Evolutionary conservation across 371 early-diverging fungal species (phyloP), one percentile per base, ranked within the genome.

Genomic region (Actinomucor elegans): DNA sequence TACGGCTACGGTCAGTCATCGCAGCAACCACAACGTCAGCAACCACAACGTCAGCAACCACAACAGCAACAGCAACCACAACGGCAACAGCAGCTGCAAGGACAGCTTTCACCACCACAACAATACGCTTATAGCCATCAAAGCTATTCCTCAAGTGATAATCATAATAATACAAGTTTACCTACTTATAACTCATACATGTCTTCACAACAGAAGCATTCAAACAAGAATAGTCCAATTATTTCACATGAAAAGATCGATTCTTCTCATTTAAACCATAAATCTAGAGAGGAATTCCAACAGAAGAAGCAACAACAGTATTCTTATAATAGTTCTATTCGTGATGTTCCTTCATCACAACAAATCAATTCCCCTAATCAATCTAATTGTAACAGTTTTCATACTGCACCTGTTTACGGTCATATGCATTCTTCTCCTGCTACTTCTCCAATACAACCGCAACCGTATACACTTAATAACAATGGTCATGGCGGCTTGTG

Each of bases 1-100:
- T 63, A 63, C 53, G 54, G 54, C 41, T 61, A 55, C 35, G 55
- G 56, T 23, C 56, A 35, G 17, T 11, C 45, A 17, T 8, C 32
- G 27, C 34, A 36, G 2, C 48, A 42, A n/a, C 57, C 40, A 28
- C 47, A 28, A 36, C 45, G 29, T 9, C 58, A 58, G 5, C 55
- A 48, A 17, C 57, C 38, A 17, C 47, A 36, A 21, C 44, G 33
- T 12, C 49, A 59, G 31, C 37, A 32, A 21, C 48, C 36, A 28
- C 48, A 59, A 17, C 41, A 35, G 14, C 43, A 40, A 12, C 34
- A 47, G 9, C 40, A 37, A 21, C 46, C 27, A 18, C 52, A 40
- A n/a, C n/a, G n/a, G n/a, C n/a, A n/a, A n/a, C n/a, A n/a, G n/a
- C n/a, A n/a, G n/a, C n/a, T n/a, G n/a, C n/a, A n/a, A 24, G 28